phyloP scores from a whole-genome alignment of 176 grass and related monocot species.

The maize (Zea mays) region DNA sequence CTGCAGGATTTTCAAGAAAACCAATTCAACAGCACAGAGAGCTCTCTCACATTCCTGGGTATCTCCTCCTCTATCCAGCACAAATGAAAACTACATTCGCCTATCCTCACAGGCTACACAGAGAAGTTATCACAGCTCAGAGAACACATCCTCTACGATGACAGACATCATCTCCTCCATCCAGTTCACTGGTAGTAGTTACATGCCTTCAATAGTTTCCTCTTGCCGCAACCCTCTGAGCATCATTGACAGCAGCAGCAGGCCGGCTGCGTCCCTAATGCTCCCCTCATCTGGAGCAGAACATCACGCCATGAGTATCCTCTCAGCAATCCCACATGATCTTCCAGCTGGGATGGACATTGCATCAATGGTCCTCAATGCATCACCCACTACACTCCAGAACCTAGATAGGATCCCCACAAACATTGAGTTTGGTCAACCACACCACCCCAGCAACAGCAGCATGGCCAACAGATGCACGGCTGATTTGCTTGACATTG shows the following conservation, averaged over 20 bases:
- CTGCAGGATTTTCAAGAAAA: constrained; percentile 98
- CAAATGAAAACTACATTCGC: constrained; percentile 45
- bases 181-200: constrained; percentile 49
- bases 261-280: constrained; percentile 36
- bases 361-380: constrained; percentile 69
- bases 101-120: constrained; percentile 36
- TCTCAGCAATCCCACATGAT: constrained; percentile 49
- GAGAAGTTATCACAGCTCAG: constrained; percentile 42
- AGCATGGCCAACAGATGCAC: constrained; percentile 39
- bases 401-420: constrained; percentile 38
- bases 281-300: constrained; percentile 33
- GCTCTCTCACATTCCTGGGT: constrained; percentile 79
- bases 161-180: constrained; percentile 48
- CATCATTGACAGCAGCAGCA: constrained; percentile 51
- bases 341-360: constrained; percentile 54
- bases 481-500: constrained; percentile 31
- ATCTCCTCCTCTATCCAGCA: constrained; percentile 48
- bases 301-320: constrained; percentile 47
- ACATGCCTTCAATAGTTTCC: constrained; percentile 49
- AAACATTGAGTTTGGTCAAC: constrained; percentile 65
- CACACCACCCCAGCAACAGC: constrained; percentile 37
- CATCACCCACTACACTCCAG: constrained; percentile 42
- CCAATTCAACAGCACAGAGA: constrained; percentile 72
- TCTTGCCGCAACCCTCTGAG: constrained; percentile 48
- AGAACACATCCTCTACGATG: constrained; percentile 52